Evolutionary conservation across 345 rosid species (phyloP).

Genomic region (Dovyalis caffra): DNA sequence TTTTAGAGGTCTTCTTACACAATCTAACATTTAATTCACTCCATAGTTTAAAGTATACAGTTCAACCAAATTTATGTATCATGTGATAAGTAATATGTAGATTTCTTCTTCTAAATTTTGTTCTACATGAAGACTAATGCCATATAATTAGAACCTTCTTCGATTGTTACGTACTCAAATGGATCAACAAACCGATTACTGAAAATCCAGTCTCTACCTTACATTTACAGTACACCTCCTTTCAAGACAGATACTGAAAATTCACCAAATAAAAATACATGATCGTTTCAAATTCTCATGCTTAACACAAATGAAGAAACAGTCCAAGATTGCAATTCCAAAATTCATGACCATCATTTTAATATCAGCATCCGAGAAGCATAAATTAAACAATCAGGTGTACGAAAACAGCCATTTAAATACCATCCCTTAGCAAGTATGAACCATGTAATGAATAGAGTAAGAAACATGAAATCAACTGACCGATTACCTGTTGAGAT

Average conservation of each 20-base stretch:
- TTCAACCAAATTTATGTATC: not conserved
- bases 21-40: not conserved
- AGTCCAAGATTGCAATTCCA: not conserved
- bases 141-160: not conserved
- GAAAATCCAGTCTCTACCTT: not conserved
- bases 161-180: not conserved
- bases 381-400: not conserved
- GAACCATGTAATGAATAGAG: not conserved
- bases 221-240: not conserved
- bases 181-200: not conserved
- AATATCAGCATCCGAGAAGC: not conserved
- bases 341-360: not conserved
- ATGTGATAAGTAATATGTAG: not conserved
- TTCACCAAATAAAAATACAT: not conserved
- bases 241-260: not conserved
- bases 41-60: not conserved
- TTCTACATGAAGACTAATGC: not conserved
- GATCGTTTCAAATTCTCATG: not conserved
- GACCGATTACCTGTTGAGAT: not conserved
- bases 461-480: not conserved
- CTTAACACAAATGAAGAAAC: not conserved
- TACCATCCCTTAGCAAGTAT: not conserved
- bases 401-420: not conserved
- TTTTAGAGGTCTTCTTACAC: not conserved
- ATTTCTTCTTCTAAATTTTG: not conserved